phyloP scores from a whole-genome alignment of 2,329 filamentous ascomycete genomes.

The Fonsecaea pugnacius region DNA sequence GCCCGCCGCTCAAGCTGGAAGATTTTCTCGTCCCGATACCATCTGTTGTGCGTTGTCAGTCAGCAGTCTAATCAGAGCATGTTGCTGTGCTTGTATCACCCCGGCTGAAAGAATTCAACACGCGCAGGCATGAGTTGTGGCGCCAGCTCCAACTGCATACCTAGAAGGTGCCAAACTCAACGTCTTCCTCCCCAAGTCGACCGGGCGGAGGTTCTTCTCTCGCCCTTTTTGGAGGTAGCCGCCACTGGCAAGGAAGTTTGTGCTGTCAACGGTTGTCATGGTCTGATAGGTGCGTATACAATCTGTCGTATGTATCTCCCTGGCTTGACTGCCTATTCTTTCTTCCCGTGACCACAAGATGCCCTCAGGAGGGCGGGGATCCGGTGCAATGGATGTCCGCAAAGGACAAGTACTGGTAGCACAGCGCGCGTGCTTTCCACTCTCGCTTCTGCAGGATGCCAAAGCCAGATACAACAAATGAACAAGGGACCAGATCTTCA shows the following conservation, averaged over 20 bases:
- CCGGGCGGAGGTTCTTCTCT: constrained; percentile 30
- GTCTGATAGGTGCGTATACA: neutral
- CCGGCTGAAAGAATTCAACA: neutral
- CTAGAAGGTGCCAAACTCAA: constrained; percentile 31
- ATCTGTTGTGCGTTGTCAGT: constrained; percentile 11
- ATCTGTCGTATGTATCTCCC: neutral
- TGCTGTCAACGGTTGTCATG: constrained; percentile 52
- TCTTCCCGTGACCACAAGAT: neutral
- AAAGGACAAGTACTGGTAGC: neutral
- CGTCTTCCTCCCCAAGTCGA: constrained; percentile 29
- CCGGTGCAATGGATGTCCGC: neutral
- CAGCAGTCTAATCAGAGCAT: neutral
- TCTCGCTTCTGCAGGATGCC: neutral
- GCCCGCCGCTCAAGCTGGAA: constrained; percentile 32
- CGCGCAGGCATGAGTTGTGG: neutral
- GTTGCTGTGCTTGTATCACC: neutral
- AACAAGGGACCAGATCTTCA: no score
- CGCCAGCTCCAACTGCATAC: constrained; percentile 8
- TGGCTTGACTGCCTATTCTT: neutral
- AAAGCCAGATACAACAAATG: neutral
- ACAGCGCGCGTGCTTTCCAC: neutral
- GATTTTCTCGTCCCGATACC: constrained; percentile 35
- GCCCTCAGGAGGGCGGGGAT: neutral
- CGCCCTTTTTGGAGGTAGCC: constrained; percentile 34
- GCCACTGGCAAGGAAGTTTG: constrained; percentile 28